Base-by-base conservation (phyloP, 441 rosid species). In the Sinapis alba region DNA sequence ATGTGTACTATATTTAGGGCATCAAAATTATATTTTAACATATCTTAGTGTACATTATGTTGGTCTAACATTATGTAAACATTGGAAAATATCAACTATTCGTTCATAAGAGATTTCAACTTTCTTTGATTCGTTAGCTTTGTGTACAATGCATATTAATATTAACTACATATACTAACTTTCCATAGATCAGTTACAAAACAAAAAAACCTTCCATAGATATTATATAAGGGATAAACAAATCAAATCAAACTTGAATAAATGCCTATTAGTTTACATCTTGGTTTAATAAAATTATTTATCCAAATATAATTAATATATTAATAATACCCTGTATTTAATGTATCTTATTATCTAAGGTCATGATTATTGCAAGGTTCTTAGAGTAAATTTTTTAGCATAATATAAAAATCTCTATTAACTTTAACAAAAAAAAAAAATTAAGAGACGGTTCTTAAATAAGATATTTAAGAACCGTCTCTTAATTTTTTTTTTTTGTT, bases 1-100 rank as follows among this genome's bases (percentile, higher is more conserved):
- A 56, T 66, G 63, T 27, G 57, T 66, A 61, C 65, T 50, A 24
- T 71, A 23, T 71, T 71, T 50, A 56, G 21, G 43, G 26, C 13
- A 13, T 24, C 61, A 76, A 58, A 51, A 71, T 21, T 3, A 26
- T 53, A 21, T 41, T 53, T 53, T 53, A 38, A 18, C 6, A 27
- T 62, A 9, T 57, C 3, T 53, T 3, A 12, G 41, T 47, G 56
- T 50, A 13, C 8, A 2, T 18, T 7, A 21, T 53, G 27, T 50
- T 2, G 12, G 41, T 34, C 41, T 8, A 12, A 41, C 6, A 36
- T 12, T 58, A 72, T 10, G 27, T 34, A 30, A 61, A 30, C 9
- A 43, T 16, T 64, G 41, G 8, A 8, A 54, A 41, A 56, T 53
- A 36, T 38, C 8, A 24, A 63, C 5, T 36, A 24, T 15, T 62